phyloP scores from a whole-genome alignment of 2,329 filamentous ascomycete genomes.

The Pestalotiopsis sp. region DNA sequence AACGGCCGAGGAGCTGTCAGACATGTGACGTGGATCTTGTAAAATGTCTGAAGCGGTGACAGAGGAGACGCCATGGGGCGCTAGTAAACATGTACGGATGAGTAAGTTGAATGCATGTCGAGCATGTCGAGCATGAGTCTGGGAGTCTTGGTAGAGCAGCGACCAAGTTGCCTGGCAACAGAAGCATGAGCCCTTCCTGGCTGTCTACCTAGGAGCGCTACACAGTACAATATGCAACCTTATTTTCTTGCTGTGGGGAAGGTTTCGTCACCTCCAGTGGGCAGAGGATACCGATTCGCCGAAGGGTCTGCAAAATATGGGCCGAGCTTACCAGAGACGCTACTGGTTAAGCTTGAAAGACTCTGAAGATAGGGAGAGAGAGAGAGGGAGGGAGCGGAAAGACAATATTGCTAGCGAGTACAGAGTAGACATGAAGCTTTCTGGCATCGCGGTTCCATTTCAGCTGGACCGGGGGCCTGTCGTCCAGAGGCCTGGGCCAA shows the following conservation, averaged over 20 bases:
- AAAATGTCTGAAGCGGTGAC: neutral
- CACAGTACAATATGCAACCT: constrained; percentile 9
- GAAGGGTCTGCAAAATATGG: neutral
- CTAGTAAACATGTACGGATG: too few relatives aligned
- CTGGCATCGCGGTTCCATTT: neutral
- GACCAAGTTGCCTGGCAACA: neutral
- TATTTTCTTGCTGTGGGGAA: neutral
- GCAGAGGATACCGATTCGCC: neutral
- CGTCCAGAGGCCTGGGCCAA: neutral
- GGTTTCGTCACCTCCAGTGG: neutral
- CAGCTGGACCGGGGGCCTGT: neutral
- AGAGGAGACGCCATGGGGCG: neutral
- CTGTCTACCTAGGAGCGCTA: neutral
- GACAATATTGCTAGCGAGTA: neutral
- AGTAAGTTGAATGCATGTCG: too few relatives aligned
- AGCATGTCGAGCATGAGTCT: neutral
- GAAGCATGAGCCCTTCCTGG: neutral
- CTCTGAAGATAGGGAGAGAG: neutral
- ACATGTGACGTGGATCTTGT: neutral
- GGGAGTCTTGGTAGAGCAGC: neutral
- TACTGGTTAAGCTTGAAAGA: neutral
- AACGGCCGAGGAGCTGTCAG: neutral
- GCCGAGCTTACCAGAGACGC: neutral
- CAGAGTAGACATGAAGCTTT: neutral
- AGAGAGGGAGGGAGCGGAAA: neutral